Conservation (phyloP, 139 green algal genomes). For the Ulvella scutata region DNA sequence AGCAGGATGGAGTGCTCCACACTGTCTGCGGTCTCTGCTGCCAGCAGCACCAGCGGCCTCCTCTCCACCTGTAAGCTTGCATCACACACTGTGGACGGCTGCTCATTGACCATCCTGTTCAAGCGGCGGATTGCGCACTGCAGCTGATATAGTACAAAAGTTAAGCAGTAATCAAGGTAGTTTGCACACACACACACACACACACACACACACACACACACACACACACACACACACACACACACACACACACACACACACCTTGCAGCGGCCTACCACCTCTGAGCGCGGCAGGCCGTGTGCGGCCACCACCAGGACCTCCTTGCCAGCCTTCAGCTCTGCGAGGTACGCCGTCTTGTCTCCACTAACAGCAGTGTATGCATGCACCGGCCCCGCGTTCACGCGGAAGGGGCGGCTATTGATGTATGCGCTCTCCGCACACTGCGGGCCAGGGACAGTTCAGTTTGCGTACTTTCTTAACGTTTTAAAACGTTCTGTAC, state of each 20-base stretch:
- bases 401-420: slow-evolving; percentile 71
- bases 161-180: no score
- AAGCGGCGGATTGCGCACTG: no score
- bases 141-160: no score
- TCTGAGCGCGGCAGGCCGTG: slow-evolving; percentile 26
- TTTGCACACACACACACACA: no score
- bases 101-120: no score
- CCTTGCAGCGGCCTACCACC: slow-evolving; percentile 59
- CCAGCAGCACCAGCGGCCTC: slow-evolving; percentile 59
- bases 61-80: slow-evolving; percentile 55
- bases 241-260: not conserved
- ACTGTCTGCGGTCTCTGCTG: slow-evolving; percentile 32
- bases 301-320: slow-evolving; percentile 50
- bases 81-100: no score
- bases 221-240: not conserved
- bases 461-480: no score
- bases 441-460: no score
- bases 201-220: no score
- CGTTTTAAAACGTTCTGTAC: not conserved
- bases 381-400: slow-evolving; percentile 80
- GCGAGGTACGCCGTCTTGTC: slow-evolving; percentile 68
- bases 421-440: slow-evolving; percentile 62
- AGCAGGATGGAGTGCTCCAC: slow-evolving; percentile 42
- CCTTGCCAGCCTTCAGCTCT: slow-evolving; percentile 40
- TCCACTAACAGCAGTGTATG: slow-evolving; percentile 41